Base-by-base conservation (phyloP, 306 rosid species). In the Oemleria cerasiformis region DNA sequence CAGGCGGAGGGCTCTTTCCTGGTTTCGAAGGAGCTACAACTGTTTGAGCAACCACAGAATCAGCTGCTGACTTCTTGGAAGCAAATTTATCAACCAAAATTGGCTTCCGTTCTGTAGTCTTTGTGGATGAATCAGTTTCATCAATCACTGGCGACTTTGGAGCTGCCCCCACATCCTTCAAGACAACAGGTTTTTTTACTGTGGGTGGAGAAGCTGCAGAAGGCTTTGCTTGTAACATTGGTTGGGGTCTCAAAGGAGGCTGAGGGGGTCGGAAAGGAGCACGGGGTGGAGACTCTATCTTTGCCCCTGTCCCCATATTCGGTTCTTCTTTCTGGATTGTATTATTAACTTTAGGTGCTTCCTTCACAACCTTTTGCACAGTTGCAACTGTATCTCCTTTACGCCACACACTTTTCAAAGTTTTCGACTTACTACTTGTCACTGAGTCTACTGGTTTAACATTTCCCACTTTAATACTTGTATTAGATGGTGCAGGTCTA, bases 61-160 rank as follows among this genome's bases (percentile, higher is more conserved):
- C 96, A 64, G 78, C 95, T 30, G 10, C 86, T 15, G 92, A 74
- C 78, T 86, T 89, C 88, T 88, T 91, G 68, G 86, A n/a, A 63
- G 99, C 97, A 88, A 84, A 88, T 74, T 89, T 94, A 71, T 94
- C 99, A 16, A 94, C 86, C 85, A 94, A 84, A 75, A 94, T 94
- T 38, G 99, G 99, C 79, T 88, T 89, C 73, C 83, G 83, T 73
- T 85, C 95, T 80, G 84, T 88, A 38, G 85, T 55, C 74, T 51
- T 78, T 60, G 68, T 65, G 15, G 84, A 65, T 42, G 79, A 20
- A 62, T 71, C 85, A 50, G 78, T 65, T 60, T 80, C 79, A 65
- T 54, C 73, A 67, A 36, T 67, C 51, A 41, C 82, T 4, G 79
- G 48, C 0, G 63, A 45, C 72, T 69, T 75, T 54, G 78, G 45